Evolutionary conservation across 2,329 filamentous ascomycete species (phyloP).

Genomic region (Botrytis deweyae): DNA sequence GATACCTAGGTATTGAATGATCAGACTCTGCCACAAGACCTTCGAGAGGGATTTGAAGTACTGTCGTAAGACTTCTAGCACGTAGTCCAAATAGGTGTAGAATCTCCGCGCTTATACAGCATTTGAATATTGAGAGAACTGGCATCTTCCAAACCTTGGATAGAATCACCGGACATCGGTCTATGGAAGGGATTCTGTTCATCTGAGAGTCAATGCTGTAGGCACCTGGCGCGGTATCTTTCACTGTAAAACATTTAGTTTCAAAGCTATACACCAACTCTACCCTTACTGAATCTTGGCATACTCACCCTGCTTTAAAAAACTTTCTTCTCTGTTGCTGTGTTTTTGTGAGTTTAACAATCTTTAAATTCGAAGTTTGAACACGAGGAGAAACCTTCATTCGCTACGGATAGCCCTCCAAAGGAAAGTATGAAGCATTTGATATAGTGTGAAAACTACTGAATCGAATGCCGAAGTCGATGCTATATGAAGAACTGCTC

Average conservation of each 20-base stretch:
- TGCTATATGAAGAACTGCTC: conserved; percentile 11
- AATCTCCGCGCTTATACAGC: not conserved
- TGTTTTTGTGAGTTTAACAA: not conserved
- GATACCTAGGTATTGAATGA: not conserved
- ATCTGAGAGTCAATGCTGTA: not conserved
- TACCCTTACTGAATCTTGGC: not conserved
- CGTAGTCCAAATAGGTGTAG: not conserved
- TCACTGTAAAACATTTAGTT: conserved; percentile 15
- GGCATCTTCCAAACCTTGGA: not conserved
- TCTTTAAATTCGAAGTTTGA: not conserved
- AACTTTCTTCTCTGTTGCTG: not conserved
- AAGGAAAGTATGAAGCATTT: not conserved
- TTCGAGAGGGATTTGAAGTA: not conserved
- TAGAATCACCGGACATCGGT: not conserved
- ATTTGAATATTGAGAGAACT: not conserved
- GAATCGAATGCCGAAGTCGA: conserved; percentile 10
- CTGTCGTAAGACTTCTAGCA: not conserved
- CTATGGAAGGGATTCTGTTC: not conserved
- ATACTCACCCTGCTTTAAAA: conserved; percentile 8
- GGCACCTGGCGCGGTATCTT: not conserved
- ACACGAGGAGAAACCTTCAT: not conserved
- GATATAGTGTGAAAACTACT: not conserved
- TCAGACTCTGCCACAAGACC: not conserved
- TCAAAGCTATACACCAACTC: not conserved
- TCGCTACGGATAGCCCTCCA: not conserved